Conservation (phyloP, 306 rosid genomes). For the Corylus heterophylla region DNA sequence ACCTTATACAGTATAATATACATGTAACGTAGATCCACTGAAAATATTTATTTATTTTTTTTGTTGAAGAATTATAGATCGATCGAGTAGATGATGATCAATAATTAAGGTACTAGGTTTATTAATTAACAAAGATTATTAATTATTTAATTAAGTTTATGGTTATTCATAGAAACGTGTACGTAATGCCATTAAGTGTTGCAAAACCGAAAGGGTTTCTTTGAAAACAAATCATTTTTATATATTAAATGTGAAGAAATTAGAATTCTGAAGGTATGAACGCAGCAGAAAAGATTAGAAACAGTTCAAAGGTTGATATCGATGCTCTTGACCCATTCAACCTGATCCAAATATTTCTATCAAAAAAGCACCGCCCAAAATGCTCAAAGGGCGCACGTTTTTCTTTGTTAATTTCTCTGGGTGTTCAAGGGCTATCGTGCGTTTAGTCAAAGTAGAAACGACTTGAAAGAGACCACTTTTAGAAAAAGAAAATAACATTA, state of each 20-base stretch:
- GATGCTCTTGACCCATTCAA: conserved; percentile 4
- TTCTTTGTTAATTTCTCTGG: too few relatives aligned
- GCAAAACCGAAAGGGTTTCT: background rate
- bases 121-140: too few relatives aligned
- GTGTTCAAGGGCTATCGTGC: too few relatives aligned
- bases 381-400: background rate
- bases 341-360: background rate
- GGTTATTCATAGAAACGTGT: background rate
- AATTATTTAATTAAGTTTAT: background rate
- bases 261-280: background rate
- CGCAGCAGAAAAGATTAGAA: background rate
- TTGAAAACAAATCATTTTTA: background rate
- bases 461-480: background rate
- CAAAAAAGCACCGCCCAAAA: background rate
- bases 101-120: too few relatives aligned
- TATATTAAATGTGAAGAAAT: background rate
- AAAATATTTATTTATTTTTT: too few relatives aligned
- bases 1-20: background rate
- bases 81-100: background rate
- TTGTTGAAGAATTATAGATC: background rate
- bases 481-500: background rate
- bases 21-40: background rate
- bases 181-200: background rate
- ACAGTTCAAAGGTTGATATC: background rate
- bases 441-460: background rate